Percentiles rank a stretch among this genome's conserved stretches.
These are phyloP conservation scores for Pseudopithomyces maydicus DNA, from an alignment of 2,329 filamentous ascomycete genomes.

Conservation along the genomic window DNA sequence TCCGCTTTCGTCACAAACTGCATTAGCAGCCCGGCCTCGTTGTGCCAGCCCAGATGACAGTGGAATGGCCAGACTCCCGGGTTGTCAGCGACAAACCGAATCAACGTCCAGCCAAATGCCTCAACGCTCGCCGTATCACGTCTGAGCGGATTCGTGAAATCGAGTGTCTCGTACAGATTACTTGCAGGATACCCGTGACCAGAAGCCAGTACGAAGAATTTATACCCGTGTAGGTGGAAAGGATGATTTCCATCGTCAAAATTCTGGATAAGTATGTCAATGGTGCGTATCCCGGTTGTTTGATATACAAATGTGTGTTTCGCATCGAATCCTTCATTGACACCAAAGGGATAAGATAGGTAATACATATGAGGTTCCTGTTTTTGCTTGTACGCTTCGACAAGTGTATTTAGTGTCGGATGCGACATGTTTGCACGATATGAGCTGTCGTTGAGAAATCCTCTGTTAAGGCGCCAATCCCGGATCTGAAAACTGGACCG, in stretches of 20 bases:
- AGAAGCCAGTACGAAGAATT: conserved; percentile 67
- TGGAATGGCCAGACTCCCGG: conserved; percentile 68
- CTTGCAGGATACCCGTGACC: conserved; percentile 28
- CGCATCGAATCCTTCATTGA: conserved; percentile 35
- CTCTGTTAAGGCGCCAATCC: conserved; percentile 62
- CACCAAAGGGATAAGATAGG: conserved; percentile 12
- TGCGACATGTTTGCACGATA: conserved; percentile 55
- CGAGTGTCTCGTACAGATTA: conserved; percentile 33
- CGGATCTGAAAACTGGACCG: conserved; percentile 65
- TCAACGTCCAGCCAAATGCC: conserved; percentile 69
- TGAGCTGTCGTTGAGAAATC: conserved; percentile 63
- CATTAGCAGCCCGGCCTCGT: conserved; percentile 54
- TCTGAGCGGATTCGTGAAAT: conserved; percentile 55
- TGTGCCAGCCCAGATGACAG: conserved; percentile 74
- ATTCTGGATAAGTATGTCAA: conserved; percentile 45
- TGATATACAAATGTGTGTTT: conserved; percentile 42
- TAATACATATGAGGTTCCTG: conserved; percentile 30
- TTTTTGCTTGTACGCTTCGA: conserved; percentile 50
- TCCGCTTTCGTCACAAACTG: conserved; percentile 60
- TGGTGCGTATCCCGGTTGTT: conserved; percentile 39
- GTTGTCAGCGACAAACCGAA: conserved; percentile 66
- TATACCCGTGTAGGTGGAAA: conserved; percentile 60
- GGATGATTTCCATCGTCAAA: conserved; percentile 49
- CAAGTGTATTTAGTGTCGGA: conserved; percentile 58
- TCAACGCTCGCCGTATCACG: conserved; percentile 71